These are phyloP conservation scores for Apium graveolens DNA, from an alignment of 129 eudicot species.

Conservation along the genomic window DNA sequence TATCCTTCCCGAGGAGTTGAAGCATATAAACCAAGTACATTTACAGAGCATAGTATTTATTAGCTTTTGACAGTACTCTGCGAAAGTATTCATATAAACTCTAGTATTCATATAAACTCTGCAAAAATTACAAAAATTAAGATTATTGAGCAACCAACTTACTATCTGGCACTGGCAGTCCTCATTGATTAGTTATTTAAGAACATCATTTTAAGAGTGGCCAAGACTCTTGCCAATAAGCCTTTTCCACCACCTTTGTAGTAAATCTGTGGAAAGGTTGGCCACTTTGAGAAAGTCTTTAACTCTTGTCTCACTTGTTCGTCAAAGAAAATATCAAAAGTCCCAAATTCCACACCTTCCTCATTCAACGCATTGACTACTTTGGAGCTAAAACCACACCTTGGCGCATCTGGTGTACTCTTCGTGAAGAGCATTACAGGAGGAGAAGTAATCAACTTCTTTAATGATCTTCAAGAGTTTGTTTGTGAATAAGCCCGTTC, in stretches of 20 bases:
- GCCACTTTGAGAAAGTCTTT: slow-evolving; percentile 88
- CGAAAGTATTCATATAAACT: too few species aligned
- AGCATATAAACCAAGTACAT: too few species aligned
- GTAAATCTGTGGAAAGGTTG: slow-evolving; percentile 86
- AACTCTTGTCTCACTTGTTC: slow-evolving; percentile 87
- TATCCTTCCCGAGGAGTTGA: too few species aligned
- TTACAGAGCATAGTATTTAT: too few species aligned
- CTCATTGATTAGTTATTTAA: too few species aligned
- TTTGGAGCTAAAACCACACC: slow-evolving; percentile 94
- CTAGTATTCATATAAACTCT: too few species aligned
- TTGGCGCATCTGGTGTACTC: slow-evolving; percentile 80
- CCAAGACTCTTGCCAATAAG: too few species aligned
- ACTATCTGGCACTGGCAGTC: too few species aligned
- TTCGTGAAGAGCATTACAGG: slow-evolving; percentile 88
- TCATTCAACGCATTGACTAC: slow-evolving; percentile 73
- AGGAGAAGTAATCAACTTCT: slow-evolving; percentile 40
- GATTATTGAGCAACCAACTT: too few species aligned
- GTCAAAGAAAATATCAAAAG: slow-evolving; percentile 77
- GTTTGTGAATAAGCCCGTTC: slow-evolving; percentile 41
- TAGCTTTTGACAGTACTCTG: too few species aligned
- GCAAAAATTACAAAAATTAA: too few species aligned
- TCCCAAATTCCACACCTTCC: slow-evolving; percentile 71
- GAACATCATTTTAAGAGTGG: too few species aligned
- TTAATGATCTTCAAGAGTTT: slow-evolving; percentile 57
- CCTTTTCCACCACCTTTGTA: slow-evolving; percentile 97